Percentiles rank a stretch among this genome's conserved stretches.
phyloP scores from a whole-genome alignment of 176 grass and related monocot species.

The Phyllostachys edulis region DNA sequence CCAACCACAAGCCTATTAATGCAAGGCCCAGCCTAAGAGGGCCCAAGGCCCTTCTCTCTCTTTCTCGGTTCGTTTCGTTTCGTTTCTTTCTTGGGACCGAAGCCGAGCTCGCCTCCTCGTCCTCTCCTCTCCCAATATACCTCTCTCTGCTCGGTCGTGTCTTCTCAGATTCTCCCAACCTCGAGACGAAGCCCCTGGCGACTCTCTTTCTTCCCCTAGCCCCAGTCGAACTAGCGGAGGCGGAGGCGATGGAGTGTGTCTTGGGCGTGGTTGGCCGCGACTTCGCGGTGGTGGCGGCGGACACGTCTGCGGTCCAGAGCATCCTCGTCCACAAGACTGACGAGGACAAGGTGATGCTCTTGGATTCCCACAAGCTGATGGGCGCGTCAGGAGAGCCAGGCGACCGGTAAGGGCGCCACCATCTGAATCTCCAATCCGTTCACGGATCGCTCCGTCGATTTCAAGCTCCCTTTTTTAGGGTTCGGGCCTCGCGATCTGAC shows the following conservation, averaged over 20 bases:
- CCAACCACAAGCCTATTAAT: background rate
- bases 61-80: background rate
- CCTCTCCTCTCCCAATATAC: background rate
- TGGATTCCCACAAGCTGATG: conserved; percentile 97
- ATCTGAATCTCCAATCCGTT: background rate
- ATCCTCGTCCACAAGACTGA: conserved; percentile 71
- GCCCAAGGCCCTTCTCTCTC: background rate
- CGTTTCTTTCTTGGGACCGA: conserved; percentile 32
- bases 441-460: background rate
- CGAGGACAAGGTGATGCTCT: conserved; percentile 98
- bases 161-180: background rate
- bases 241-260: conserved; percentile 76
- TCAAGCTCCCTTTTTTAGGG: background rate
- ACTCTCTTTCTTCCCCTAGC: too few relatives aligned
- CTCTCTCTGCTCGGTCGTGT: background rate
- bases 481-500: conserved; percentile 22
- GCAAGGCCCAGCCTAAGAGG: background rate
- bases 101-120: background rate
- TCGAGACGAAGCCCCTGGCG: background rate
- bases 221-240: background rate
- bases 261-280: conserved; percentile 79
- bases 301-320: conserved; percentile 87
- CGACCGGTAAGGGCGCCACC: conserved; percentile 54
- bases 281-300: conserved; percentile 84
- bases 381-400: conserved; percentile 96